Evolutionary conservation across 768 basidiomycete genomes (phyloP).

Genomic region (Tephrocybe rancida): DNA sequence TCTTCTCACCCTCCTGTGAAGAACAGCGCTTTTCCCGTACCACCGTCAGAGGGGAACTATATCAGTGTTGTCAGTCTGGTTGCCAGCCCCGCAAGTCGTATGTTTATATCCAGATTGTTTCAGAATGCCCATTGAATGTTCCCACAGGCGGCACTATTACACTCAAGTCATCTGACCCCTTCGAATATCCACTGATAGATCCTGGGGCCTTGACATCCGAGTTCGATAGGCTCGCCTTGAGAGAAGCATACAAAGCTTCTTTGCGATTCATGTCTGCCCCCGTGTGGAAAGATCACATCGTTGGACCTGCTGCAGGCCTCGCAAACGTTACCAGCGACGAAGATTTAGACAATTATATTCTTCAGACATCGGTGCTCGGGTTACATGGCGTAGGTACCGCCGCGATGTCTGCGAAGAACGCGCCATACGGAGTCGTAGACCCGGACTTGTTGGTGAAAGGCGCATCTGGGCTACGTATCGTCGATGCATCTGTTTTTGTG

Average conservation of each 20-base stretch:
- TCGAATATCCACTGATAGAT: constrained; percentile 45
- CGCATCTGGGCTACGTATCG: constrained; percentile 28
- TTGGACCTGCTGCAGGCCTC: constrained; percentile 15
- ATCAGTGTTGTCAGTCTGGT: background rate
- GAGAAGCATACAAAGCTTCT: constrained; percentile 18
- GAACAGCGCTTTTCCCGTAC: background rate
- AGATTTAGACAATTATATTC: background rate
- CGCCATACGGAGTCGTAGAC: constrained; percentile 28
- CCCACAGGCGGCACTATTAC: constrained; percentile 24
- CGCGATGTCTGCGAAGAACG: constrained; percentile 20
- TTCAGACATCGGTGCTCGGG: constrained; percentile 19
- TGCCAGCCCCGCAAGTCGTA: background rate
- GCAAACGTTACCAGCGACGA: constrained; percentile 20
- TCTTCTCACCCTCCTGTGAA: background rate
- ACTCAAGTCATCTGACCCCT: constrained; percentile 42
- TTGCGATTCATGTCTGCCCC: constrained; percentile 18
- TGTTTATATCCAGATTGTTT: background rate
- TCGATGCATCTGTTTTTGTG: constrained; percentile 31
- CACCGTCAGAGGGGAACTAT: background rate
- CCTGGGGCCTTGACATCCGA: constrained; percentile 37
- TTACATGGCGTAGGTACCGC: constrained; percentile 9
- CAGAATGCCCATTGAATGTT: background rate
- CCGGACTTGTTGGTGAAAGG: constrained; percentile 29
- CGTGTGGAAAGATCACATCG: constrained; percentile 24
- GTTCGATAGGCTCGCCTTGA: constrained; percentile 24